Evolutionary conservation across 1,284 basidiomycete genomes (phyloP).

Genomic region (Naganishia albida): DNA sequence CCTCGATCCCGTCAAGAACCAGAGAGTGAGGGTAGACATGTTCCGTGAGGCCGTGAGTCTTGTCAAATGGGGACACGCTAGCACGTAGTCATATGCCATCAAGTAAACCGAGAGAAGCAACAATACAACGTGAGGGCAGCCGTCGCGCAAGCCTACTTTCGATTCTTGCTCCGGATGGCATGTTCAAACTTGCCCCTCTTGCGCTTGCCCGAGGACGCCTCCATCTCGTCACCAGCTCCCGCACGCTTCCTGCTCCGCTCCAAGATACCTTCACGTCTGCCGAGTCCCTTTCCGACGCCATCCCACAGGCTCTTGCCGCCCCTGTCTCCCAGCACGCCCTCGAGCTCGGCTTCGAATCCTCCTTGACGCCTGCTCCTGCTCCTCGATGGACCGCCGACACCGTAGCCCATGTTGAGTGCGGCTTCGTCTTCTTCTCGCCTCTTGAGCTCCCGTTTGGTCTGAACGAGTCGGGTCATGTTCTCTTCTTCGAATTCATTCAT

Average conservation of each 20-base stretch:
- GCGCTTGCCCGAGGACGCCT: slow-evolving; percentile 55
- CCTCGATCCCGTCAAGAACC: no score
- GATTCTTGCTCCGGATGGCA: slow-evolving; percentile 51
- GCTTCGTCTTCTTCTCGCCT: slow-evolving; percentile 82
- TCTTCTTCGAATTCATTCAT: slow-evolving; percentile 94
- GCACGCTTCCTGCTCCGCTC: slow-evolving; percentile 55
- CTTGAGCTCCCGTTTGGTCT: slow-evolving; percentile 85
- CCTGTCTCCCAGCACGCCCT: slow-evolving; percentile 69
- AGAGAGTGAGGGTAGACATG: no score
- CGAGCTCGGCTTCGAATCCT: slow-evolving; percentile 80
- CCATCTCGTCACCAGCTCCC: slow-evolving; percentile 49
- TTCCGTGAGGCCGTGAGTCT: no score
- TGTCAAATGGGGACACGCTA: no score
- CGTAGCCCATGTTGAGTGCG: slow-evolving; percentile 80
- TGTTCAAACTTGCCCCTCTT: slow-evolving; percentile 77
- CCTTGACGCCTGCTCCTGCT: slow-evolving; percentile 65
- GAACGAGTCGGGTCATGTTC: slow-evolving; percentile 87
- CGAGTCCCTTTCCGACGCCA: slow-evolving; percentile 67
- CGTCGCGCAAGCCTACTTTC: slow-evolving; percentile 17
- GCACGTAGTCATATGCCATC: neutral
- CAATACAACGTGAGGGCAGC: neutral
- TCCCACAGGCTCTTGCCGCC: slow-evolving; percentile 54
- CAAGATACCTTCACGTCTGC: slow-evolving; percentile 66
- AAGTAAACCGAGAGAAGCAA: no score
- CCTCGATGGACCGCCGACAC: slow-evolving; percentile 50